Conservation (phyloP, 179 eudicot species). For the Amaranthus tricolor region DNA sequence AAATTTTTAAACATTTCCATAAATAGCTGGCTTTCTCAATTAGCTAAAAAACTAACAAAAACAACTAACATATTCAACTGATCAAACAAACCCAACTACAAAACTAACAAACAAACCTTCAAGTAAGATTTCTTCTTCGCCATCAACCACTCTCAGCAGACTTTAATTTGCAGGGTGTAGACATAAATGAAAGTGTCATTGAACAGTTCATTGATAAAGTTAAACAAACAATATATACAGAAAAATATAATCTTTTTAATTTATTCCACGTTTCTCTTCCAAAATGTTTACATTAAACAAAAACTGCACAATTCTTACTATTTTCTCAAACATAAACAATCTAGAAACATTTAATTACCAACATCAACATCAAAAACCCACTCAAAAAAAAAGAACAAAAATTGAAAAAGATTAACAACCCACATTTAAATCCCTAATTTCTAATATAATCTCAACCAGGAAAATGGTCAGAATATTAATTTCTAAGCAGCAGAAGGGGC, state of each 20-base stretch:
- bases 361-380: neutral
- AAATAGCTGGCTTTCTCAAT: too few relatives aligned
- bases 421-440: neutral
- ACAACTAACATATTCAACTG: too few relatives aligned
- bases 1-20: too few relatives aligned
- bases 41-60: too few relatives aligned
- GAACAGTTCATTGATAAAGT: neutral
- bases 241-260: neutral
- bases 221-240: neutral
- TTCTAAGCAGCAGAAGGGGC: constrained; percentile 54
- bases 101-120: too few relatives aligned
- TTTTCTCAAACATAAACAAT: neutral
- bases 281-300: neutral
- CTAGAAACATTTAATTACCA: neutral
- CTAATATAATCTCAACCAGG: neutral
- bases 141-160: too few relatives aligned
- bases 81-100: too few relatives aligned
- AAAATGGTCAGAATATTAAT: neutral
- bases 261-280: neutral
- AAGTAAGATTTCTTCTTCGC: too few relatives aligned
- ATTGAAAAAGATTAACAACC: too few relatives aligned
- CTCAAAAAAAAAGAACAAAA: neutral
- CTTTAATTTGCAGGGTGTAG: too few relatives aligned
- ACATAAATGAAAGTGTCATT: too few relatives aligned
- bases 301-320: neutral